Percentiles rank a stretch among this genome's conserved stretches.
These are phyloP conservation scores for Mallotus japonicus DNA, from an alignment of 441 rosid species.

Conservation along the genomic window DNA sequence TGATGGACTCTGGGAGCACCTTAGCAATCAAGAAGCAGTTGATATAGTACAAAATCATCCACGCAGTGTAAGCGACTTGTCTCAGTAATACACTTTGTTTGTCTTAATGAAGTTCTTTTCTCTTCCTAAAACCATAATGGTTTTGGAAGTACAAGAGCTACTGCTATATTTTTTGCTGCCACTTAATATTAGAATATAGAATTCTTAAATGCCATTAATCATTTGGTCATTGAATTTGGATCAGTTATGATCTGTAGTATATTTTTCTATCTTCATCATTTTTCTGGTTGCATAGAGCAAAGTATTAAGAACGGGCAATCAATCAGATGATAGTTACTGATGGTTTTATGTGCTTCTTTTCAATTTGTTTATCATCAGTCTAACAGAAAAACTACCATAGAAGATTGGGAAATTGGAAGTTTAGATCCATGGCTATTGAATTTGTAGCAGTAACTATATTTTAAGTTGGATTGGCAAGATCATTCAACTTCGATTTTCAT, in stretches of 20 bases:
- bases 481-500: too few relatives aligned
- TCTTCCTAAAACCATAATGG: not conserved
- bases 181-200: not conserved
- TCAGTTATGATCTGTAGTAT: not conserved
- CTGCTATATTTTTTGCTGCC: not conserved
- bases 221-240: not conserved
- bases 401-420: not conserved
- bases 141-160: not conserved
- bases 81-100: not conserved
- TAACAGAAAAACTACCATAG: too few relatives aligned
- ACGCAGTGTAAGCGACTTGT: constrained; percentile 48
- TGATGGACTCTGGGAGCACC: constrained; percentile 98
- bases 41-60: constrained; percentile 73
- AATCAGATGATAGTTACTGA: not conserved
- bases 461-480: too few relatives aligned
- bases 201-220: not conserved
- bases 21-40: constrained; percentile 96
- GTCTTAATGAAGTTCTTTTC: not conserved
- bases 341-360: not conserved
- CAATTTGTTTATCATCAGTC: not conserved
- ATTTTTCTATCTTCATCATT: not conserved
- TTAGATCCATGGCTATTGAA: not conserved
- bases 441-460: too few relatives aligned
- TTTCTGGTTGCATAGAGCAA: not conserved
- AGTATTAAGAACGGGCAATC: not conserved